Conservation (phyloP, 345 rosid genomes). For the Salix dunnii region DNA sequence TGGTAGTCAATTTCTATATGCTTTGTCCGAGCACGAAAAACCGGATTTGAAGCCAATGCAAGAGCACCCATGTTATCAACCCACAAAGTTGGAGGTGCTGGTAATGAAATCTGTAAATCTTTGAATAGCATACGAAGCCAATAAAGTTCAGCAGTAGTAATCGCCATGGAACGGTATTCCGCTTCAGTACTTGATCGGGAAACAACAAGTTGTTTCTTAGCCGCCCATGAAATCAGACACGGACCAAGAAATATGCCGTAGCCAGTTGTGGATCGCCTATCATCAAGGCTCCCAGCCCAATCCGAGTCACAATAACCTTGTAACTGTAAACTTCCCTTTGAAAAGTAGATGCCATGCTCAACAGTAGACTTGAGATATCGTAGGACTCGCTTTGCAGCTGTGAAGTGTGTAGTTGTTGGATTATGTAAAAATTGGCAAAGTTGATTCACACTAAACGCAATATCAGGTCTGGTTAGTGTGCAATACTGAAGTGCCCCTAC, state of each 20-base stretch:
- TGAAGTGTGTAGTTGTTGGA: not conserved
- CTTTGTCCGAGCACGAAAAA: too few relatives aligned
- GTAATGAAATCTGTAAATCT: not conserved
- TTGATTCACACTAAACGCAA: not conserved
- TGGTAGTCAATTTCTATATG: too few relatives aligned
- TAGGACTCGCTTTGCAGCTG: not conserved
- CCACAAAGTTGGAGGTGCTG: not conserved
- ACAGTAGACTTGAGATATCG: not conserved
- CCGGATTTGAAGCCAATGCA: not conserved
- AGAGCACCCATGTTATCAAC: not conserved
- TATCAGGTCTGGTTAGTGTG: not conserved
- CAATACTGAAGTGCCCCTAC: not conserved
- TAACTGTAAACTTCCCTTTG: not conserved
- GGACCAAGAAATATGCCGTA: not conserved
- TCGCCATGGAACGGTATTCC: not conserved
- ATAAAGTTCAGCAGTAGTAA: not conserved
- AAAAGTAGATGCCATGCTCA: not conserved
- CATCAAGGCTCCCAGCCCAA: not conserved
- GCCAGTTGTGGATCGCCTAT: not conserved
- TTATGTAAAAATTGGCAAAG: not conserved
- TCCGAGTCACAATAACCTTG: not conserved
- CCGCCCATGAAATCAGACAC: not conserved
- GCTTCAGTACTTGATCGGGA: not conserved
- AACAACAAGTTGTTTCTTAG: not conserved
- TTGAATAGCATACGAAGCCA: not conserved